Percentiles rank a stretch among this genome's conserved stretches.
Evolutionary conservation across 2,329 filamentous ascomycete species (phyloP).

Genomic region (Fusarium annulatum): DNA sequence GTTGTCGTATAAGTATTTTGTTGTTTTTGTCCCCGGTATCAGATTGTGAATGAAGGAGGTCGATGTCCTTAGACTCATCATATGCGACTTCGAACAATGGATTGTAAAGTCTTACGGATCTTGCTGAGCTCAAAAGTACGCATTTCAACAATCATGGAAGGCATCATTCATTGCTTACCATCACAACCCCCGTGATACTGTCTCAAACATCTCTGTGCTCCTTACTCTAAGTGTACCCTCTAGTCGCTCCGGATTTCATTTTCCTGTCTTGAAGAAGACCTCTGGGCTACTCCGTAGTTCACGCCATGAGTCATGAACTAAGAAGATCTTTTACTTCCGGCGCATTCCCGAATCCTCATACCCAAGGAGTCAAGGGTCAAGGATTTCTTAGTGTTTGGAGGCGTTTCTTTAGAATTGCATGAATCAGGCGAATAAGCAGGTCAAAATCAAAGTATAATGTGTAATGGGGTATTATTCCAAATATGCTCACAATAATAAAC

Average conservation of each 20-base stretch:
- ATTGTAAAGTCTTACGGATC: background rate
- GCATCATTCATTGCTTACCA: background rate
- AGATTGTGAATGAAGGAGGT: background rate
- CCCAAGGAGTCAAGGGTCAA: background rate
- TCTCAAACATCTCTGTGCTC: background rate
- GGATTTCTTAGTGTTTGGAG: background rate
- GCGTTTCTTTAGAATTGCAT: background rate
- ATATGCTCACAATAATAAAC: conserved; percentile 43
- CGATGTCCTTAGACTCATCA: background rate
- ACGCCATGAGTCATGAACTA: background rate
- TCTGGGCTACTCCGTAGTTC: background rate
- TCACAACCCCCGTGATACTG: background rate
- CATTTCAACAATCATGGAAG: background rate
- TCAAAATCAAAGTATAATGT: conserved; percentile 7
- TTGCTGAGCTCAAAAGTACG: background rate
- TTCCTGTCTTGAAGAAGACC: background rate
- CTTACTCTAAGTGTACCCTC: background rate
- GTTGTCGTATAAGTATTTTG: background rate
- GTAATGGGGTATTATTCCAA: conserved; percentile 46
- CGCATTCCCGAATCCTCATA: background rate
- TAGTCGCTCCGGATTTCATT: background rate
- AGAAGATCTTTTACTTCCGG: background rate
- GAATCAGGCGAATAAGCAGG: background rate
- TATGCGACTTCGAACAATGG: background rate
- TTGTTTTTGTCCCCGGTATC: background rate